These are phyloP conservation scores for Verticillium klebahnii DNA, from an alignment of 2,329 filamentous ascomycete species.

Conservation along the genomic window DNA sequence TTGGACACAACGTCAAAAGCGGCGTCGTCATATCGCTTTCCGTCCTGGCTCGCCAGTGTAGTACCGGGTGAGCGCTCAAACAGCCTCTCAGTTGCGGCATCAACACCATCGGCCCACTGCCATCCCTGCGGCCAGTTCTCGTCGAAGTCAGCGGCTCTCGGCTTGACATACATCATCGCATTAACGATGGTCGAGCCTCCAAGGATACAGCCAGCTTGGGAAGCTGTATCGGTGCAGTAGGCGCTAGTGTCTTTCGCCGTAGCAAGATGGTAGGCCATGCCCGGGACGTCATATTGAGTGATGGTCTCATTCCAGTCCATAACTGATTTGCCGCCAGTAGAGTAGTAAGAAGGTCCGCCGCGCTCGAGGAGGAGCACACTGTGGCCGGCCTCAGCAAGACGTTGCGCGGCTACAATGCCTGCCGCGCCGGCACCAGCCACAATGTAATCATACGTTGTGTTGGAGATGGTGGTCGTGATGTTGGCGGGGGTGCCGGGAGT, in stretches of 20 bases:
- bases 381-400: slow-evolving; percentile 12
- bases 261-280: slow-evolving; percentile 12
- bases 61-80: slow-evolving; percentile 14
- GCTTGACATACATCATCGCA: slow-evolving; percentile 20
- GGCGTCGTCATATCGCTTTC: slow-evolving; percentile 13
- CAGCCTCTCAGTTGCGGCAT: slow-evolving; percentile 11
- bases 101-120: slow-evolving; percentile 13
- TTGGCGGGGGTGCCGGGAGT: neutral
- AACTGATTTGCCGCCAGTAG: slow-evolving; percentile 13
- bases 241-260: slow-evolving; percentile 11
- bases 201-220: slow-evolving; percentile 23
- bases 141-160: slow-evolving; percentile 4
- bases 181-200: slow-evolving; percentile 24
- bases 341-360: slow-evolving; percentile 7
- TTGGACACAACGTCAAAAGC: slow-evolving; percentile 11
- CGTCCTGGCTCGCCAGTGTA: slow-evolving; percentile 10
- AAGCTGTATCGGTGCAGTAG: slow-evolving; percentile 21
- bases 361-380: slow-evolving; percentile 13
- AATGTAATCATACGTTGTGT: slow-evolving; percentile 14
- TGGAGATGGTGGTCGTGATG: slow-evolving; percentile 7
- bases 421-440: slow-evolving; percentile 13
- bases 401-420: slow-evolving; percentile 10
- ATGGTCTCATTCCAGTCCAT: slow-evolving; percentile 21
- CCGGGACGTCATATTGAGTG: slow-evolving; percentile 17
- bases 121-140: slow-evolving; percentile 12